phyloP scores from a whole-genome alignment of 1,284 basidiomycete genomes.

The Boletus mariae region DNA sequence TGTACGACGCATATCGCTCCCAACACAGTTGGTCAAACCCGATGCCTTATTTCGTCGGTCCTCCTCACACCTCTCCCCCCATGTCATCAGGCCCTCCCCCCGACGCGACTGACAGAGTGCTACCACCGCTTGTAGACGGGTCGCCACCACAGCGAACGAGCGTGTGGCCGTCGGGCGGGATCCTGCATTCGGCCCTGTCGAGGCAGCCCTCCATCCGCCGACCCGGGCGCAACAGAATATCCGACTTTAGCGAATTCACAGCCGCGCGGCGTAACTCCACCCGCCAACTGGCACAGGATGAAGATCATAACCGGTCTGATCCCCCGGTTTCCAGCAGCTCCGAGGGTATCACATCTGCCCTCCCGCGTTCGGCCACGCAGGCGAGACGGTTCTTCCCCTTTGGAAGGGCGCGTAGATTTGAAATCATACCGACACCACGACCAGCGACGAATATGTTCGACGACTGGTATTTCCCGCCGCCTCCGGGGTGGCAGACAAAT shows the following conservation, averaged over 20 bases:
- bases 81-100: conserved; percentile 20
- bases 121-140: conserved; percentile 30
- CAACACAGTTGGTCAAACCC: conserved; percentile 30
- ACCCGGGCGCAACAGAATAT: conserved; percentile 45
- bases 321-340: background rate
- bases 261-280: conserved; percentile 47
- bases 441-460: conserved; percentile 27
- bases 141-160: conserved; percentile 20
- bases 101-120: conserved; percentile 22
- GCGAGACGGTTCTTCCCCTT: conserved; percentile 33
- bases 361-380: conserved; percentile 22
- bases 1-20: conserved; percentile 50
- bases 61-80: conserved; percentile 23
- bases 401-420: conserved; percentile 30
- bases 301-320: conserved; percentile 22
- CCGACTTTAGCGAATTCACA: conserved; percentile 68
- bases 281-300: conserved; percentile 24
- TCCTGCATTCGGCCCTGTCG: conserved; percentile 31
- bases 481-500: conserved; percentile 20
- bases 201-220: conserved; percentile 47
- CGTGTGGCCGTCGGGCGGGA: conserved; percentile 26
- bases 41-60: conserved; percentile 20
- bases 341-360: conserved; percentile 10
- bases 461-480: conserved; percentile 33
- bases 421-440: conserved; percentile 30